These are phyloP conservation scores for Centaurea solstitialis DNA, from an alignment of 129 eudicot genomes.

Conservation along the genomic window DNA sequence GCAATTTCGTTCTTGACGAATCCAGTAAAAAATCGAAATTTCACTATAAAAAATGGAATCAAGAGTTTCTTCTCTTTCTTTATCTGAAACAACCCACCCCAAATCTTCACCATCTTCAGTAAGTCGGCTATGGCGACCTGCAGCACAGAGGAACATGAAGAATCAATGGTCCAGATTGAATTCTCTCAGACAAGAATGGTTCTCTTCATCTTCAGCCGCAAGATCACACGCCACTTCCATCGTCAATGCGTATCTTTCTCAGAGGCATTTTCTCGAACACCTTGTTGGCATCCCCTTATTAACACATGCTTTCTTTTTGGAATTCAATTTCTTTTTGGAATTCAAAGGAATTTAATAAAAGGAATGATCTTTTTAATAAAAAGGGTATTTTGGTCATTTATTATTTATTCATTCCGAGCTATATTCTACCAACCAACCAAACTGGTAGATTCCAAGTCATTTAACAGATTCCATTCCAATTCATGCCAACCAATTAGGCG, in stretches of 20 bases:
- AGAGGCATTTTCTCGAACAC: constrained; percentile 47
- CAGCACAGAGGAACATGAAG: constrained; percentile 84
- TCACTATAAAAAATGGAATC: too few species aligned
- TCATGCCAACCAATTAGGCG: too few species aligned
- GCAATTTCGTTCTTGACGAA: background rate
- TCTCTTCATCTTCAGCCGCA: constrained; percentile 53
- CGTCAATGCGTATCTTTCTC: constrained; percentile 76
- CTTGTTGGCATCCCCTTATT: too few species aligned
- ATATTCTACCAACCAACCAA: too few species aligned
- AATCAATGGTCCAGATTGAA: constrained; percentile 85
- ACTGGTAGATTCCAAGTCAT: too few species aligned
- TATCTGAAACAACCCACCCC: constrained; percentile 23
- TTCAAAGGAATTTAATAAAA: too few species aligned
- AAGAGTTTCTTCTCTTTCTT: constrained; percentile 4
- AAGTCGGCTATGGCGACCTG: constrained; percentile 78
- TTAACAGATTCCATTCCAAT: too few species aligned
- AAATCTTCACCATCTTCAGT: constrained; percentile 32
- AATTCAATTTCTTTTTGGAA: too few species aligned
- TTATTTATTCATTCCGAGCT: too few species aligned
- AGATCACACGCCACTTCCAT: constrained; percentile 75
- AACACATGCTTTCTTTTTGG: too few species aligned
- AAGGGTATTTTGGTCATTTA: too few species aligned
- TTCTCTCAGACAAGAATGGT: constrained; percentile 57
- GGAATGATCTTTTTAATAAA: too few species aligned
- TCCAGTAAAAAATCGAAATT: background rate